These are phyloP conservation scores for Melanopsichium pennsylvanicum DNA, from an alignment of 1,284 basidiomycete species.

Conservation along the genomic window DNA sequence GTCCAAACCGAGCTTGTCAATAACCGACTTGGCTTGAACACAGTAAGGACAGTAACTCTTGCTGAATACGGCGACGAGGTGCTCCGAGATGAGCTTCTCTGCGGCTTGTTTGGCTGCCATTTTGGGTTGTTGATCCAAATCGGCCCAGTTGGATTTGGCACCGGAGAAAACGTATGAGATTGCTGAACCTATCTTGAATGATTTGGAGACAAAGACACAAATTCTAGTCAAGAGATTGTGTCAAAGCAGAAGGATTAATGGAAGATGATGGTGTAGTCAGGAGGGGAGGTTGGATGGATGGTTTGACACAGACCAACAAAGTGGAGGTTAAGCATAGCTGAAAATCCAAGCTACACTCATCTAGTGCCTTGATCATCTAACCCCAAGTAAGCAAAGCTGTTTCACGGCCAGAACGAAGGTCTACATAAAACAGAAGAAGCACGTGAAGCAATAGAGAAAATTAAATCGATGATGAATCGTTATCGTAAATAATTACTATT, in stretches of 20 bases:
- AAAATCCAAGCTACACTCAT: no score
- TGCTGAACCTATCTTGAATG: constrained; percentile 30
- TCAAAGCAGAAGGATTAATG: background rate
- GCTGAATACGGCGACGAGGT: constrained; percentile 66
- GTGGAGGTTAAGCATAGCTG: no score
- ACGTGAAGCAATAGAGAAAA: constrained; percentile 2
- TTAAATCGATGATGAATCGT: constrained; percentile 8
- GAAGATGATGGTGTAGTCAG: no score
- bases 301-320: no score
- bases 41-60: constrained; percentile 66
- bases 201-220: background rate
- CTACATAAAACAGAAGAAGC: constrained; percentile 6
- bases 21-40: constrained; percentile 63
- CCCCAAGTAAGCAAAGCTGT: constrained; percentile 1
- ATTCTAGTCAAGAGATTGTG: no score
- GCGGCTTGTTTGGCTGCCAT: constrained; percentile 65
- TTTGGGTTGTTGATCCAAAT: constrained; percentile 13
- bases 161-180: constrained; percentile 7
- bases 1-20: constrained; percentile 59
- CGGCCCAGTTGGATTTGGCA: constrained; percentile 1
- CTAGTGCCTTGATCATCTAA: constrained; percentile 11
- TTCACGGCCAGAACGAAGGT: background rate
- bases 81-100: constrained; percentile 62
- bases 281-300: no score
- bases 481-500: constrained; percentile 7